Evolutionary conservation across 768 basidiomycete genomes (phyloP).

Genomic region (Cytidiella melzeri): DNA sequence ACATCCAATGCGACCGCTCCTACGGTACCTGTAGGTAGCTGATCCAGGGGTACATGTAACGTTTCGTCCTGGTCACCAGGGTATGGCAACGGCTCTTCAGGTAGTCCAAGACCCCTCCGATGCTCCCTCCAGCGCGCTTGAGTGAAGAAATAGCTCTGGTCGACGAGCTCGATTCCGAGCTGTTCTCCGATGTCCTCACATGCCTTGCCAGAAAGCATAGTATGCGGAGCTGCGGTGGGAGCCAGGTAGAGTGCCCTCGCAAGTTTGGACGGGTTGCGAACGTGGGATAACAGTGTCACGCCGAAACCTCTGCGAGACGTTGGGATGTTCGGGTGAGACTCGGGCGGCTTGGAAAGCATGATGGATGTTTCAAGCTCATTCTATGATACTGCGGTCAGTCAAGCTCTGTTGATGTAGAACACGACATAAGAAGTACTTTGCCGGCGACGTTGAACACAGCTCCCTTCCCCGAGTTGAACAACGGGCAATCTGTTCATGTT

Average conservation of each 20-base stretch:
- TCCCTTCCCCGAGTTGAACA: constrained; percentile 78
- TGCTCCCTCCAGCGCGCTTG: constrained; percentile 73
- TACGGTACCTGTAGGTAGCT: constrained; percentile 71
- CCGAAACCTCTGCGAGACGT: constrained; percentile 55
- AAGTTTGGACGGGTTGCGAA: constrained; percentile 69
- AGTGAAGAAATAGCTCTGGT: constrained; percentile 77
- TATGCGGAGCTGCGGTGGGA: constrained; percentile 56
- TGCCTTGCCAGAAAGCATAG: constrained; percentile 60
- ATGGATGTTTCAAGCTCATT: constrained; percentile 79
- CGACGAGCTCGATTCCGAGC: constrained; percentile 53
- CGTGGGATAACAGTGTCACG: constrained; percentile 57
- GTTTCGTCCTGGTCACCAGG: constrained; percentile 4
- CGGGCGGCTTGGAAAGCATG: constrained; percentile 76
- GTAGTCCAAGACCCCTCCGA: constrained; percentile 63
- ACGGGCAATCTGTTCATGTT: constrained; percentile 56
- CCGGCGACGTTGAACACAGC: constrained; percentile 79
- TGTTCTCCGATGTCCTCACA: constrained; percentile 55
- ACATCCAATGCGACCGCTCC: constrained; percentile 79
- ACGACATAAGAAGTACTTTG: constrained; percentile 42
- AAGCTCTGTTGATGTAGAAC: background rate
- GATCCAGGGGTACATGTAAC: constrained; percentile 40
- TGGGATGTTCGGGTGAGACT: constrained; percentile 54
- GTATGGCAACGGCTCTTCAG: constrained; percentile 53
- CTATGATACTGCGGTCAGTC: constrained; percentile 29
- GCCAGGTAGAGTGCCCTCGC: constrained; percentile 65